phyloP scores from a whole-genome alignment of 768 basidiomycete species.

The Tulasnella sp. region DNA sequence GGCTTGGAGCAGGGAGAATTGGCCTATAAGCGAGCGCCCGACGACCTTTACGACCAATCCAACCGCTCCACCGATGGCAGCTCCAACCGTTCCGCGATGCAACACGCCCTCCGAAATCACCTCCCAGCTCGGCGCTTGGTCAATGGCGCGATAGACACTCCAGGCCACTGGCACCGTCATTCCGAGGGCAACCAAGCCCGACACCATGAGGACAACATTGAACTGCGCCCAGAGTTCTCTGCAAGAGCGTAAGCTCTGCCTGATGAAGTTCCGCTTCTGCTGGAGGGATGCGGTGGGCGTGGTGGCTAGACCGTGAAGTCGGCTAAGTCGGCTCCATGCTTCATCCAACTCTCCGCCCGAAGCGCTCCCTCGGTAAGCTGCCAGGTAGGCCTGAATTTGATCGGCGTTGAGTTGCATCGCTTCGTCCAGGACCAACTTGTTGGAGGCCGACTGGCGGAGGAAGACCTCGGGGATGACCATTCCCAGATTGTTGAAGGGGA shows the following conservation, averaged over 20 bases:
- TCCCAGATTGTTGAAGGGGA: conserved; percentile 96
- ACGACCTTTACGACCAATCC: conserved; percentile 45
- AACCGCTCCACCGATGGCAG: conserved; percentile 32
- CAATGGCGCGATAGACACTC: conserved; percentile 31
- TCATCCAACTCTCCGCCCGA: conserved; percentile 75
- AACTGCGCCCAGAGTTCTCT: conserved; percentile 95
- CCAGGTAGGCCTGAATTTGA: conserved; percentile 78
- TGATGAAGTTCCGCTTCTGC: conserved; percentile 55
- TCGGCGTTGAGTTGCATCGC: conserved; percentile 72
- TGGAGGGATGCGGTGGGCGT: conserved; percentile 8
- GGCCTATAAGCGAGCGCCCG: not conserved
- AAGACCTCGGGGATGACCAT: conserved; percentile 91
- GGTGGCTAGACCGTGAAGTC: conserved; percentile 36
- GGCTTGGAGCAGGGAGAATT: conserved; percentile 23
- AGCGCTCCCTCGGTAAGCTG: conserved; percentile 69
- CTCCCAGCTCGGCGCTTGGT: conserved; percentile 41
- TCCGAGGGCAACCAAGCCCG: conserved; percentile 68
- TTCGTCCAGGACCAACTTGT: conserved; percentile 35
- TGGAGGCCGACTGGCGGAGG: conserved; percentile 50
- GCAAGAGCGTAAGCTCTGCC: conserved; percentile 67
- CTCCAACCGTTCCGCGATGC: conserved; percentile 32
- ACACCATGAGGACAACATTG: conserved; percentile 72
- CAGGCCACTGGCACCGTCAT: conserved; percentile 51
- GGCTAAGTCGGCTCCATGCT: conserved; percentile 59
- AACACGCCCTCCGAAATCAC: conserved; percentile 39